Base-by-base conservation (phyloP, 257 asterid genomes). In the Nicotiana attenuata region DNA sequence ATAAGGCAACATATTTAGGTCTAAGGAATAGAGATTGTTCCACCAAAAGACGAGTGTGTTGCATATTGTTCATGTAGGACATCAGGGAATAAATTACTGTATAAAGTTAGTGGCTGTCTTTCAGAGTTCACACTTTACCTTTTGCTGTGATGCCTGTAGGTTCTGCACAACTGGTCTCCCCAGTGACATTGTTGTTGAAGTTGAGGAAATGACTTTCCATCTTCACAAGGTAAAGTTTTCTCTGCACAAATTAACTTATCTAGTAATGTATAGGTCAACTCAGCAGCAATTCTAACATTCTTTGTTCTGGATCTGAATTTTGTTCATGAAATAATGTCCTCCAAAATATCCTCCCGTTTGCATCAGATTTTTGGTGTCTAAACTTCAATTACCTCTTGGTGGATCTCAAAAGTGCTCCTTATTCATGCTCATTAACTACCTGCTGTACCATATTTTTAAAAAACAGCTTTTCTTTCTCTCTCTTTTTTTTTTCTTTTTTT, bases 171-270 rank as follows among this genome's bases (percentile, higher is more conserved):
- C 95, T 61, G 99, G 99, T 80, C 97, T 96, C 77, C 99, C 99
- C 26, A 96, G 98, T 80, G 99, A 96, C 89, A 85, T 96, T 14
- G 88, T 91, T 81, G 98, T 96, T 22, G 96, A 92, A 88, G 97
- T 96, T 89, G 99, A 89, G 83, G 97, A 92, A 83, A 93, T 94
- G 97, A 89, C 99, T n/a, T 96, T 96, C 88, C 98, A 94, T 88
- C 98, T 96, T 76, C 99, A 96, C 92, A 96, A 94, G 98, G 99
- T 96, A 89, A 81, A 29, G 19, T 55, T 75, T 41, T 28, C 10
- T 53, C 33, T 16, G 33, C 81, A 29, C 60, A 8, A 59, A 11
- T 78, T 19, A 52, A 38, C 22, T 76, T 33, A 20, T 14, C 76
- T 61, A 2, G 10, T 38, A 60, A 28, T 6, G 61, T 60, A 45